Percentiles rank a stretch among this genome's conserved stretches.
These are phyloP conservation scores for Reticulascus tulasneorum DNA, from an alignment of 2,329 filamentous ascomycete species.

Conservation along the genomic window DNA sequence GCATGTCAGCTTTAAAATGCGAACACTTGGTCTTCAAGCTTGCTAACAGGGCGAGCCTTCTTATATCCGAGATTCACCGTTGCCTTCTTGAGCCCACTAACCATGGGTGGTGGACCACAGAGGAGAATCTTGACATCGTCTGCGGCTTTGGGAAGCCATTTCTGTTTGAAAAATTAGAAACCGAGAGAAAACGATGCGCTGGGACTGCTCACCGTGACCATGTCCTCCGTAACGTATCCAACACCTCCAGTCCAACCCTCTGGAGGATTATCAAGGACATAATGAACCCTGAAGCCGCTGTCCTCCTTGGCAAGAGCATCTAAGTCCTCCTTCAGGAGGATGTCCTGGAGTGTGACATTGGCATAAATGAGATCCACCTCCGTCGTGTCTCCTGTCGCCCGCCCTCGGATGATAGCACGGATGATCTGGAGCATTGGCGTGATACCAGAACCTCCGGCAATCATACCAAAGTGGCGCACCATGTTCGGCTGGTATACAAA, in stretches of 20 bases:
- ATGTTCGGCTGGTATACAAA: constrained; percentile 98
- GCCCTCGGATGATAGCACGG: constrained; percentile 80
- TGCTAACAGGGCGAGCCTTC: constrained; percentile 92
- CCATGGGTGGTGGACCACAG: constrained; percentile 95
- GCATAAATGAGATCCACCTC: constrained; percentile 94
- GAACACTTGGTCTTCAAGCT: constrained; percentile 97
- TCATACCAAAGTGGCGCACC: constrained; percentile 95
- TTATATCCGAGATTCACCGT: constrained; percentile 84
- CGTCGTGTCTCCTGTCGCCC: constrained; percentile 75
- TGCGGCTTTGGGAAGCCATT: constrained; percentile 77
- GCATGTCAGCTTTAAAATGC: too few species aligned
- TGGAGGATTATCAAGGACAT: constrained; percentile 94
- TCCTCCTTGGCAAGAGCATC: constrained; percentile 76
- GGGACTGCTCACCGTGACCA: constrained; percentile 69
- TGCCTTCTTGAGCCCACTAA: constrained; percentile 94
- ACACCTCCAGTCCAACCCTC: constrained; percentile 88
- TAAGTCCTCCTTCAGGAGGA: constrained; percentile 87
- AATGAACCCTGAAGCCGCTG: constrained; percentile 79
- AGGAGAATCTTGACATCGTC: constrained; percentile 89
- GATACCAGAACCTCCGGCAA: constrained; percentile 94
- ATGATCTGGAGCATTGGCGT: constrained; percentile 98
- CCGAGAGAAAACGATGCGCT: too few species aligned
- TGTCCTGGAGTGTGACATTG: constrained; percentile 91
- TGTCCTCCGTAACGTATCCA: constrained; percentile 91
- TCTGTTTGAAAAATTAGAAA: constrained; percentile 41